Conservation (phyloP, 139 green algal genomes). For the Deuterostichococcus epilithicus region DNA sequence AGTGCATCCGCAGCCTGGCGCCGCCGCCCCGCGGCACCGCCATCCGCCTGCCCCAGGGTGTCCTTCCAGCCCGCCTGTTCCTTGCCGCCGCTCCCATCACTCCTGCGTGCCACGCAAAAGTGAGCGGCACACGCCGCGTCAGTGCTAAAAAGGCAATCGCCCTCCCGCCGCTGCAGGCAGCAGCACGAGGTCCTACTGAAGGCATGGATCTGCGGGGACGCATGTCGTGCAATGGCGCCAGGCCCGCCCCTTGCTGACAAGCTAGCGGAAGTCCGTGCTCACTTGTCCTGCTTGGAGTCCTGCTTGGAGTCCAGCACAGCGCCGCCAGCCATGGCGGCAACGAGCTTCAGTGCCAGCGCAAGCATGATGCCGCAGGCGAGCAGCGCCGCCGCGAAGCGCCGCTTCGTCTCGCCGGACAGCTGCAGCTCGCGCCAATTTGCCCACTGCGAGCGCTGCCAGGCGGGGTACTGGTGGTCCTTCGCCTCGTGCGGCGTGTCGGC, state of each 20-base stretch:
- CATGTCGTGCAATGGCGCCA: no score
- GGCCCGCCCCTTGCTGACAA: no score
- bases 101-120: no score
- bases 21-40: no score
- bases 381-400: not conserved
- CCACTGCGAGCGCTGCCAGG: not conserved
- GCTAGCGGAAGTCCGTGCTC: not conserved
- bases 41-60: no score
- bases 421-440: not conserved
- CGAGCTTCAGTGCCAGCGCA: not conserved
- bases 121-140: no score
- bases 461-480: not conserved
- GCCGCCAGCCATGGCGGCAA: not conserved
- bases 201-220: no score
- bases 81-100: not conserved
- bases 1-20: not conserved
- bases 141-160: no score
- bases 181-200: no score
- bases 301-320: not conserved
- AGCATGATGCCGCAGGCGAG: not conserved
- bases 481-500: not conserved
- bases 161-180: no score
- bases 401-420: not conserved
- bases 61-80: not conserved
- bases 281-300: not conserved